Conservation (phyloP, 208 protist species). For the Crithidia bombi region DNA sequence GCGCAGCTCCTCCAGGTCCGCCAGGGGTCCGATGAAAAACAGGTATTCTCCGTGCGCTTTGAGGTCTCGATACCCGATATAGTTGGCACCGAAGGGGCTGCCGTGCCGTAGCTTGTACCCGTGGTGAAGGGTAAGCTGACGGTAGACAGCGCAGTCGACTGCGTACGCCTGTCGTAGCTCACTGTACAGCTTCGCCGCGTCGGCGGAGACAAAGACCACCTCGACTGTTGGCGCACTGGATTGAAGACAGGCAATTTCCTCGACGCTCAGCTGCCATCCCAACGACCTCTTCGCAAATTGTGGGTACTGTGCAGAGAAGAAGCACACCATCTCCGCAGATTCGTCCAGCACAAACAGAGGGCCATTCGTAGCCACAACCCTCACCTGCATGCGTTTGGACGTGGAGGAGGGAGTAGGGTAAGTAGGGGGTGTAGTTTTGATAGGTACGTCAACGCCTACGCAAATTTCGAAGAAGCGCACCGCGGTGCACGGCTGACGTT, state of each 20-base stretch:
- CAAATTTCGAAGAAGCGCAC: no score
- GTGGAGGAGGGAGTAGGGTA: constrained; percentile 2
- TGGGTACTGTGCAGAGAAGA: constrained; percentile 39
- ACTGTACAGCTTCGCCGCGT: constrained; percentile 18
- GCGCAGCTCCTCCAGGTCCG: constrained; percentile 41
- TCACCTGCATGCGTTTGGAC: constrained; percentile 10
- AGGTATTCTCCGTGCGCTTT: constrained; percentile 53
- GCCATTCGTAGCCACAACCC: constrained; percentile 27
- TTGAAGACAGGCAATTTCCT: constrained; percentile 55
- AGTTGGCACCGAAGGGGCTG: constrained; percentile 67
- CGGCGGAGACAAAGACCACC: constrained; percentile 33
- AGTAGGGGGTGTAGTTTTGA: no score
- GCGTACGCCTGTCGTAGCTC: constrained; percentile 26
- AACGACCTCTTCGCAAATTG: constrained; percentile 60
- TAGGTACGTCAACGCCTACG: no score
- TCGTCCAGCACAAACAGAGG: constrained; percentile 28
- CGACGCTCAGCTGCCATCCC: constrained; percentile 58
- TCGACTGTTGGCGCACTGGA: neutral
- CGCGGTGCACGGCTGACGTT: no score
- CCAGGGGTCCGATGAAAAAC: constrained; percentile 55
- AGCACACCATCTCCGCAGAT: neutral
- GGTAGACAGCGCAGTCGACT: constrained; percentile 52
- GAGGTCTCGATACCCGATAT: constrained; percentile 60
- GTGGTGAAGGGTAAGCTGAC: constrained; percentile 40
- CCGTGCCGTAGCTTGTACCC: constrained; percentile 61